Evolutionary conservation across 2,329 filamentous ascomycete genomes (phyloP), one percentile per base, ranked within the genome.

Genomic region (Aspergillus neotritici): DNA sequence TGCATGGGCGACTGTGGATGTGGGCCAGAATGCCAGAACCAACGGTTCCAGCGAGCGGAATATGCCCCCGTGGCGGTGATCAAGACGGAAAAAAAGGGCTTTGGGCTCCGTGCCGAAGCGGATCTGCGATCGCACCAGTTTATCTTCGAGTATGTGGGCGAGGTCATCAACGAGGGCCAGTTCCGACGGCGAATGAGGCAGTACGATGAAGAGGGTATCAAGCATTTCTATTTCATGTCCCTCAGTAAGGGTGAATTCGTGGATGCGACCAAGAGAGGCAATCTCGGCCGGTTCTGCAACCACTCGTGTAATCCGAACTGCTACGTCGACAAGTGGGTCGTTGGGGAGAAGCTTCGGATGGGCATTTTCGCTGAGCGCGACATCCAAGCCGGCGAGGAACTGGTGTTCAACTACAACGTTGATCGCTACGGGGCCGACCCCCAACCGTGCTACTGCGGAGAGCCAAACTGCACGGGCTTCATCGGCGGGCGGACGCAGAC

Each of bases 211-310:
- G 88, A 97, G 65, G 90, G 90, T 48, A 96, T 98, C 76, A 95
- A 94, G 67, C 93, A 98, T 69, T 98, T 98, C 67, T 98, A 98
- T 70, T 98, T 98, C 73, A 98, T 98, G 93, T 97, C 93, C 21
- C 82, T 98, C 49, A 94, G 82, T 62, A 94, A 94, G 66, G 87
- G 83, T 59, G 93, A 97, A 66, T 98, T 97, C 62, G 89, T 98
- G 46, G 93, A 98, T 69, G 93, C 93, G 15, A 98, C 93, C 8
- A 94, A 93, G 64, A 94, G 88, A 65, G 93, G 93, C 39, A 97
- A 97, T 55, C 78, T 98, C 5, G 93, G 90, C 40, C 84, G 93
- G 25, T 98, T 98, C 63, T 98, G 93, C 78, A 98, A 98, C 61
- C 93, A 98, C 66, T 97, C 93, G 7, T 98, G 93, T 77, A 95